Base-by-base conservation (phyloP, 2,329 filamentous ascomycete species). In the Chaetomiaceae sp. region DNA sequence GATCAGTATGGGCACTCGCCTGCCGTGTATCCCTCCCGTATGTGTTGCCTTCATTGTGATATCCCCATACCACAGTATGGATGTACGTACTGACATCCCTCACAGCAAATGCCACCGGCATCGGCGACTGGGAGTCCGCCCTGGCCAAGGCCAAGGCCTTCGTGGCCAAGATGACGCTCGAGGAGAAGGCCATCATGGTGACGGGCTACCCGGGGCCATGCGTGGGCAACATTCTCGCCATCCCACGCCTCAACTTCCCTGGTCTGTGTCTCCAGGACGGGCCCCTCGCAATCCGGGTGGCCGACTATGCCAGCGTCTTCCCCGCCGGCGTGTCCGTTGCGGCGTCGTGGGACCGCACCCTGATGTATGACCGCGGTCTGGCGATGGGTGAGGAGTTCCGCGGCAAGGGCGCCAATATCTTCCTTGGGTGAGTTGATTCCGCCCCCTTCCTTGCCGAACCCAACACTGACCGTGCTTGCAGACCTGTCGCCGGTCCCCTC, bases 171-270 rank as follows among this genome's bases (percentile, higher is more conserved):
- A 72, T 96, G 71, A 95, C 90, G 0, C 77, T 96, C 31, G 67
- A 84, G 11, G 91, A 96, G 70, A 96, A 96, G 74, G 90, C 97
- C 70, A 97, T 97, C 69, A 69, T 99, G 59, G 97, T 92, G 3
- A 96, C 91, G 0, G 92, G 92, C 69, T 2, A 4, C 6, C 4
- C 12, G 46, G 88, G 88, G 57, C 77, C 80, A 59, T 94, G 89
- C 63, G 89, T 95, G 11, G 91, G 91, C 56, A 86, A 94, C 62
- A 75, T 75, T 15, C 88, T 88, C 38, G 75, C 85, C 6, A 77
- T 91, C 38, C 87, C 87, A 15, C 79, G 86, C 34, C 72, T 91
- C 4, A 85, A 84, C 12, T 79, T 91, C 62, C 83, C 80, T 61
- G 77, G 83, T 22, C 74, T 95, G n/a, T 96, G 91, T 68, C 74